These are phyloP conservation scores for Penicillium pulvis DNA, from an alignment of 495 filamentous ascomycete genomes.

Conservation along the genomic window DNA sequence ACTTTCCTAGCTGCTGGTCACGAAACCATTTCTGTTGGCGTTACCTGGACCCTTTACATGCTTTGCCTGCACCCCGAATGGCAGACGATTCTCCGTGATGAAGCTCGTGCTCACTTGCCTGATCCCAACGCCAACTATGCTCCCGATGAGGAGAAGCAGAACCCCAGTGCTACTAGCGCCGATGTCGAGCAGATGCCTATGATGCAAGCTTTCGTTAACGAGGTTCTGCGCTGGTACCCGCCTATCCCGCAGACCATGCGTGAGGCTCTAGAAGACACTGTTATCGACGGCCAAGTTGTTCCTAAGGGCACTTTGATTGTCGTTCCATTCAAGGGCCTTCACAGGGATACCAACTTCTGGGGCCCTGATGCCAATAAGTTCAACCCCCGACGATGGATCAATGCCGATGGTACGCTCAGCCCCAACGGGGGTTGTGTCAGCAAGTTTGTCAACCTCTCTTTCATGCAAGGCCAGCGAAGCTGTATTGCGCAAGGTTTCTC, in stretches of 20 bases:
- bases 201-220: neutral
- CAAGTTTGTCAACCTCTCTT: constrained; percentile 1
- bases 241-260: constrained; percentile 6
- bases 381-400: constrained; percentile 57
- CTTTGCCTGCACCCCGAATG: neutral
- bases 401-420: neutral
- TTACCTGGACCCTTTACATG: constrained; percentile 2
- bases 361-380: constrained; percentile 53
- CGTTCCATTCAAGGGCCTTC: constrained; percentile 43
- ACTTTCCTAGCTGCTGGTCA: constrained; percentile 5
- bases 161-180: neutral
- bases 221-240: neutral
- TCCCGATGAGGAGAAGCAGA: neutral
- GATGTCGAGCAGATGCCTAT: constrained; percentile 1
- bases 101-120: neutral
- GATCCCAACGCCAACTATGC: constrained; percentile 1
- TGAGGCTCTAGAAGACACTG: neutral
- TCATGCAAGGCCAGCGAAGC: neutral
- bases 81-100: neutral
- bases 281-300: neutral
- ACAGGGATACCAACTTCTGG: constrained; percentile 54
- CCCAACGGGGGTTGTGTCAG: neutral
- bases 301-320: constrained; percentile 2
- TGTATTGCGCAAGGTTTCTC: constrained; percentile 2
- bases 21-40: neutral